These are phyloP conservation scores for Aspergillus egyptiacus DNA, from an alignment of 495 filamentous ascomycete genomes.

Conservation along the genomic window DNA sequence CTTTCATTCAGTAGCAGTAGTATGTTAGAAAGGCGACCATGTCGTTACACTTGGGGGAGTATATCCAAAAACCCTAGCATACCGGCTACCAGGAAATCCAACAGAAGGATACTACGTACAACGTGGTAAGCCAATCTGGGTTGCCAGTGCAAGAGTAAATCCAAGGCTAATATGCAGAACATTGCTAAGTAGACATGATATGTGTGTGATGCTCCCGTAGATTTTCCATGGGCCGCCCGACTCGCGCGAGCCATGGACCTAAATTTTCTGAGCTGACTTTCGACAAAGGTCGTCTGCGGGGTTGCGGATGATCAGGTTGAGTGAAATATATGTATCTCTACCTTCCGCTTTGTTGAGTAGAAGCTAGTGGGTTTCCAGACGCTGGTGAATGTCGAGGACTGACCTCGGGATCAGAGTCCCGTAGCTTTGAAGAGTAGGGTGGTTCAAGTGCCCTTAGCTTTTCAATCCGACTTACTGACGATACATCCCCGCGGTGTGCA, in stretches of 20 bases:
- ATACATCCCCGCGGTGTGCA: not conserved
- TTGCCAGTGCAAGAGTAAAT: not conserved
- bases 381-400: slow-evolving; percentile 13
- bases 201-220: no score
- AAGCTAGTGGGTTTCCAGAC: not conserved
- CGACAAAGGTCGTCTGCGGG: no score
- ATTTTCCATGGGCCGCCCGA: no score
- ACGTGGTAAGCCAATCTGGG: not conserved
- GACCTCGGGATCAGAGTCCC: slow-evolving; percentile 14
- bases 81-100: slow-evolving; percentile 7
- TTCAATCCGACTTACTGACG: not conserved
- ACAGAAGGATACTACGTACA: slow-evolving; percentile 1
- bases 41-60: no score
- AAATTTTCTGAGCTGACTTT: not conserved
- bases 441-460: not conserved
- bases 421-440: slow-evolving; percentile 7
- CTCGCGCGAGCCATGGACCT: no score
- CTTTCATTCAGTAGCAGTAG: no score
- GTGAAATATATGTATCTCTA: not conserved
- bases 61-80: slow-evolving; percentile 1
- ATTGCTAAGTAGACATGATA: no score
- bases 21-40: no score
- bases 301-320: not conserved
- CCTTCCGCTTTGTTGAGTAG: not conserved
- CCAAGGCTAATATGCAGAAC: no score